Percentiles rank a stretch among this genome's conserved stretches.
Evolutionary conservation across 2,329 filamentous ascomycete genomes (phyloP).

Genomic region (Diplodia sapinea): DNA sequence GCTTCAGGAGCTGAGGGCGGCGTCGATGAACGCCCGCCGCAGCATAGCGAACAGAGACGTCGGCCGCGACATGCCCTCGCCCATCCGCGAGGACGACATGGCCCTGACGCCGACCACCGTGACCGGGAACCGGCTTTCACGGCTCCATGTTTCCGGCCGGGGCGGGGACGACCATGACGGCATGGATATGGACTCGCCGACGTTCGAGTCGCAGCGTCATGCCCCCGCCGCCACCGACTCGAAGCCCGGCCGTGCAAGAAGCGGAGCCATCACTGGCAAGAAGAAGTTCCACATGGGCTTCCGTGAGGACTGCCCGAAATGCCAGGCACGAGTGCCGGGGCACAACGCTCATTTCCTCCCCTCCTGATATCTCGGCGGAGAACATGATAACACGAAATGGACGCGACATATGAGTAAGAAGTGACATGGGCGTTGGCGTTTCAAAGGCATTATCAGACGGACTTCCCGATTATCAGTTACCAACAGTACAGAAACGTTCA

Average conservation of each 20-base stretch:
- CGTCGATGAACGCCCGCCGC: conserved; percentile 5
- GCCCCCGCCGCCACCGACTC: conserved; percentile 25
- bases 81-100: conserved; percentile 49
- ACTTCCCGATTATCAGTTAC: not conserved
- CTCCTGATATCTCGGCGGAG: conserved; percentile 10
- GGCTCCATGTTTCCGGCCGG: conserved; percentile 44
- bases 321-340: conserved; percentile 53
- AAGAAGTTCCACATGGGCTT: conserved; percentile 56
- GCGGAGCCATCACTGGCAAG: conserved; percentile 47
- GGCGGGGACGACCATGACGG: conserved; percentile 36
- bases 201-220: conserved; percentile 31
- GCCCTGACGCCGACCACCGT: conserved; percentile 45
- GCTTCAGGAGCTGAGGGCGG: conserved; percentile 25
- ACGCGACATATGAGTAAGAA: not conserved
- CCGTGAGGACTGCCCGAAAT: conserved; percentile 58
- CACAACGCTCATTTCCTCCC: conserved; percentile 57
- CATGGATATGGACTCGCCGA: conserved; percentile 42
- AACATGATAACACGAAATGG: conserved; percentile 1
- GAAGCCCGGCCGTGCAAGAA: conserved; percentile 45
- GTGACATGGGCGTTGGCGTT: conserved; percentile 16
- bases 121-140: conserved; percentile 47
- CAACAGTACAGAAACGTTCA: not conserved
- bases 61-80: conserved; percentile 46
- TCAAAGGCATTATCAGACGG: not conserved
- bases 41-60: conserved; percentile 34